Conservation (phyloP, 495 filamentous ascomycete species). For the Letharia lupina region DNA sequence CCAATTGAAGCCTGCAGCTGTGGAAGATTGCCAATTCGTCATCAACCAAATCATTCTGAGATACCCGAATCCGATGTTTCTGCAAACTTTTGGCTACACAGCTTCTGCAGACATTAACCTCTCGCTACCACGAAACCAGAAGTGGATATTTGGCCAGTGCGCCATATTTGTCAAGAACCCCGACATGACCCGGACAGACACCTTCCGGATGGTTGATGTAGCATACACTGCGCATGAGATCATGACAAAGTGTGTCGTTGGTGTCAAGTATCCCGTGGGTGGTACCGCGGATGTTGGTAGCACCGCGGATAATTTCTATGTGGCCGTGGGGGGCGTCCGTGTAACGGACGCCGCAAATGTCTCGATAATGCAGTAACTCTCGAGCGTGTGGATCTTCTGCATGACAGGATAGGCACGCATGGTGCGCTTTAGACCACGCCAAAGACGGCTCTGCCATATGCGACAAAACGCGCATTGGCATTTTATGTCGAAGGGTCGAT, state of each 20-base stretch:
- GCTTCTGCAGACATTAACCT: constrained; percentile 4
- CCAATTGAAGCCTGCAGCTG: background rate
- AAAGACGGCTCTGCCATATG: background rate
- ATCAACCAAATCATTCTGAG: constrained; percentile 9
- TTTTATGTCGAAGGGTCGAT: background rate
- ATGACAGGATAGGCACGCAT: background rate
- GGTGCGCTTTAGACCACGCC: background rate
- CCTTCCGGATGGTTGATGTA: constrained; percentile 4
- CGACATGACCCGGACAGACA: background rate
- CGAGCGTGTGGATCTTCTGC: background rate
- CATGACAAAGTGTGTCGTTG: constrained; percentile 1
- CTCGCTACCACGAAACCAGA: background rate
- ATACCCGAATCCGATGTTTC: constrained; percentile 3
- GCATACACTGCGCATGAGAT: background rate
- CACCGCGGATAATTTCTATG: background rate
- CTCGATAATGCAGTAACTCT: background rate
- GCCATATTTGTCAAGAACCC: background rate
- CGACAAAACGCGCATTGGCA: background rate
- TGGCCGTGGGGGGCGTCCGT: background rate
- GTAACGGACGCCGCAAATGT: background rate
- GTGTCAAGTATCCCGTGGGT: background rate
- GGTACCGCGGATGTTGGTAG: background rate
- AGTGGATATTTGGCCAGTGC: background rate
- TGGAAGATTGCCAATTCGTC: constrained; percentile 1
- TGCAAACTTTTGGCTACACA: background rate